A percentile compares a stretch with the other conserved stretches of the same genome.
phyloP scores from a whole-genome alignment of 176 grass and related monocot species.

The Cenchrus americanus region DNA sequence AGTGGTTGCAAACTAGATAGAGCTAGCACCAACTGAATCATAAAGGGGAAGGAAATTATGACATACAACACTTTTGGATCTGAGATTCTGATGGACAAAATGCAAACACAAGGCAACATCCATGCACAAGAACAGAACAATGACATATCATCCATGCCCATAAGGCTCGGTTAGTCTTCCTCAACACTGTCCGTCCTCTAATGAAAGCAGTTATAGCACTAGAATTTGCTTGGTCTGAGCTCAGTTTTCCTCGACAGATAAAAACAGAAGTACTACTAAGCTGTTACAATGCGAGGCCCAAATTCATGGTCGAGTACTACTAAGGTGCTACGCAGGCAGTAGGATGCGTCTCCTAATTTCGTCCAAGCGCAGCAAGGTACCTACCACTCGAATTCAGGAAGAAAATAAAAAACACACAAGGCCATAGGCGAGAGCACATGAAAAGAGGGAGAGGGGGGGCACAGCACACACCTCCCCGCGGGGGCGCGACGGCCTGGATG shows the following conservation, averaged over 20 bases:
- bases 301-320: background rate
- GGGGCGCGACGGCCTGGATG: constrained; percentile 31
- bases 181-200: no score
- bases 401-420: no score
- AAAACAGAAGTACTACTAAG: background rate
- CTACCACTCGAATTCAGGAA: background rate
- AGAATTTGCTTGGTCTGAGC: background rate
- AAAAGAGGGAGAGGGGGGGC: no score
- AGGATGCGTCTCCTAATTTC: no score
- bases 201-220: background rate
- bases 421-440: background rate
- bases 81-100: background rate
- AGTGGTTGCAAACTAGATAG: no score
- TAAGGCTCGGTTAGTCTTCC: no score
- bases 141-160: no score
- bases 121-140: background rate
- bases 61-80: background rate
- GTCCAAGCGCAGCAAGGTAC: background rate
- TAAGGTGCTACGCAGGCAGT: no score
- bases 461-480: constrained; percentile 44
- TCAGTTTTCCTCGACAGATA: background rate
- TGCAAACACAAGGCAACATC: background rate
- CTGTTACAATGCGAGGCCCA: background rate
- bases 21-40: background rate
- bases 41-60: background rate